phyloP scores from a whole-genome alignment of 768 basidiomycete genomes.

The Mycena capillaripes region DNA sequence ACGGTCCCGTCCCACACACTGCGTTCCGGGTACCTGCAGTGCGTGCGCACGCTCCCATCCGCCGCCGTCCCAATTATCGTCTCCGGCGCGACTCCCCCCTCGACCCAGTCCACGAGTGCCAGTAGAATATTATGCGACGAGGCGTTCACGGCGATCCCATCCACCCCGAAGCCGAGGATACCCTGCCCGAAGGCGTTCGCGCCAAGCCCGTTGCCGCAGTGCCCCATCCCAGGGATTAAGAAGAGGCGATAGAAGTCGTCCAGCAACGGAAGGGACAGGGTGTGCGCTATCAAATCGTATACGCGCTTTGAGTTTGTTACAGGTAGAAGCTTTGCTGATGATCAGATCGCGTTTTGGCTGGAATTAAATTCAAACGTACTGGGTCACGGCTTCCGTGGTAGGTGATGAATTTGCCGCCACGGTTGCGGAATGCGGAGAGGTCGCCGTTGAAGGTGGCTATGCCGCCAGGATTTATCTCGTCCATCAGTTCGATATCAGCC shows the following conservation, averaged over 20 bases:
- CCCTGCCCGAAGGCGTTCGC: slow-evolving; percentile 34
- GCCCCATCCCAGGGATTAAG: slow-evolving; percentile 29
- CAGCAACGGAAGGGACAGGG: slow-evolving; percentile 40
- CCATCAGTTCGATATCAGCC: neutral
- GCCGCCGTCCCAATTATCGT: slow-evolving; percentile 12
- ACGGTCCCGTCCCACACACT: neutral
- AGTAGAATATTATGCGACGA: slow-evolving; percentile 20
- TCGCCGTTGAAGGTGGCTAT: slow-evolving; percentile 2
- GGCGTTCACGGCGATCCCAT: neutral
- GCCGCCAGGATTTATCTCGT: neutral
- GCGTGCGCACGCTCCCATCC: neutral
- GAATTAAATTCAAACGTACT: neutral
- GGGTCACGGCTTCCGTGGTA: slow-evolving; percentile 40
- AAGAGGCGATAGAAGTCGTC: neutral
- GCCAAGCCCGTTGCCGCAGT: slow-evolving; percentile 34
- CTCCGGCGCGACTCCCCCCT: slow-evolving; percentile 6
- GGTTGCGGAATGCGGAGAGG: slow-evolving; percentile 31
- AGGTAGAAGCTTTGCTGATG: slow-evolving; percentile 25
- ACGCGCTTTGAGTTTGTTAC: slow-evolving; percentile 36
- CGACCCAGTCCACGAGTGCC: slow-evolving; percentile 17
- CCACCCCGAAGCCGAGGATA: neutral
- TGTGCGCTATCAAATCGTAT: slow-evolving; percentile 37
- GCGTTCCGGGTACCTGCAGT: slow-evolving; percentile 19
- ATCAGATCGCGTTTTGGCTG: neutral
- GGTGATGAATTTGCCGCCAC: slow-evolving; percentile 41